Percentiles rank a stretch among this genome's conserved stretches.
These are phyloP conservation scores for Closterium sp. DNA, from an alignment of 139 green algal genomes.

Conservation along the genomic window DNA sequence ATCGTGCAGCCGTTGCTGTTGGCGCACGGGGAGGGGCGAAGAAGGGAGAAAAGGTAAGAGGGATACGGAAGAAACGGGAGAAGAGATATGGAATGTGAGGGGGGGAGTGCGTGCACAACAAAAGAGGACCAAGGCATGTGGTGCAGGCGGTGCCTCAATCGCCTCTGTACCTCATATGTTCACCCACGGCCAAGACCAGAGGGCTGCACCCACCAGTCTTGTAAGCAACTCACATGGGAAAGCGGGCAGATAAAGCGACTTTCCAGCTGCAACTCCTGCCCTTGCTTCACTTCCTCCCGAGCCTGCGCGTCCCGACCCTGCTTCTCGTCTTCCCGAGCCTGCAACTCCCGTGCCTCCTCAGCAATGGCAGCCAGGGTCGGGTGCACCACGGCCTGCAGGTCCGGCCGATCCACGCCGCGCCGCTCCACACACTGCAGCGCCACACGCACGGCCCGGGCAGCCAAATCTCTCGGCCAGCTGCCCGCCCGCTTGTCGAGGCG, in stretches of 20 bases:
- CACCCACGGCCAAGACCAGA: too few species aligned
- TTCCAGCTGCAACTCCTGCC: background rate
- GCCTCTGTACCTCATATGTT: too few species aligned
- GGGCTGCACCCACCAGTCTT: too few species aligned
- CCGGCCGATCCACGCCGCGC: background rate
- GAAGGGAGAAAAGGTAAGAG: background rate
- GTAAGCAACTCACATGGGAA: background rate
- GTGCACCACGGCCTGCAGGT: slow-evolving; percentile 10
- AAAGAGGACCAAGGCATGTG: too few species aligned
- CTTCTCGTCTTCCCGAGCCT: background rate
- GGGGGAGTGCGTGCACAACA: too few species aligned
- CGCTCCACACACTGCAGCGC: slow-evolving; percentile 12
- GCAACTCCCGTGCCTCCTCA: background rate
- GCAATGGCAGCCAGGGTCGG: background rate
- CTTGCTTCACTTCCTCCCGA: background rate
- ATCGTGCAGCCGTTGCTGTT: background rate
- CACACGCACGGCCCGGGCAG: background rate
- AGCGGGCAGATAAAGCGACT: background rate
- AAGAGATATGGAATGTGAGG: too few species aligned
- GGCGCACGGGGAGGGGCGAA: background rate
- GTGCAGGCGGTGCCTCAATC: too few species aligned
- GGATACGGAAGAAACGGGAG: too few species aligned
- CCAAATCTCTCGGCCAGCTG: background rate
- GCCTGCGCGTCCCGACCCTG: background rate
- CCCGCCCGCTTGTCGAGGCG: slow-evolving; percentile 8